Base-by-base conservation (phyloP, 148 eudicot genomes). In the Rheum nobile region DNA sequence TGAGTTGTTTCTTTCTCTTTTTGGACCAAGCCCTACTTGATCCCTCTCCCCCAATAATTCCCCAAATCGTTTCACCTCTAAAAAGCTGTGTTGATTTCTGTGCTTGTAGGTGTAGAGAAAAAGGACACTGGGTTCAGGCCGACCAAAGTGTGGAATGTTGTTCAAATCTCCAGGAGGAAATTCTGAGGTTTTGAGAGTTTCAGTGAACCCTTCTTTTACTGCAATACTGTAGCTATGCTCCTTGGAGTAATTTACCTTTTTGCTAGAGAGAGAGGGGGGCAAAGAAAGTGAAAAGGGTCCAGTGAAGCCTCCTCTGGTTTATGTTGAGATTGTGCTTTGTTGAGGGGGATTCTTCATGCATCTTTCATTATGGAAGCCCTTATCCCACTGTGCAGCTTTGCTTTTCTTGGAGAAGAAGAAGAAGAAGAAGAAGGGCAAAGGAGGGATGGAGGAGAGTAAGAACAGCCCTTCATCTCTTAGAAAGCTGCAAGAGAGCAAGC, bases 341-440 rank as follows among this genome's bases (percentile, higher is more conserved):
- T 38, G 73, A 13, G 28, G 72, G 26, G 44, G 31, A 38, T 35
- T n/a, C 73, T 50, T 76, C 37, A 77, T 77, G 79, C 79, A 77
- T 77, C 55, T 77, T 28, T 77, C 79, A 54, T 28, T 71, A 71
- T 77, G 79, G 79, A 77, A 77, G 26, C 79, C 75, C 26, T 35
- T 77, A 35, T 55, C 79, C 37, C 70, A 77, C 67, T 77, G 75
- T 72, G 79, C 79, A 24, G 73, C 79, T 32, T 67, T 77, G 63
- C 63, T 77, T 41, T 71, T 71, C 75, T 35, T 41, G 52, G 79
- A 71, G 69, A 77, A 77, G 68, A 77, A 77, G 75, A 55, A 43
- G 74, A 71, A 71, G 52, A 77, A 77, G 68, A 77, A 77, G 75
- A 32, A 28, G 38, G 41, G 22, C 50, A 61, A 32, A 41, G 48